Conservation (phyloP, 1,284 basidiomycete genomes). For the Ustilago curta region DNA sequence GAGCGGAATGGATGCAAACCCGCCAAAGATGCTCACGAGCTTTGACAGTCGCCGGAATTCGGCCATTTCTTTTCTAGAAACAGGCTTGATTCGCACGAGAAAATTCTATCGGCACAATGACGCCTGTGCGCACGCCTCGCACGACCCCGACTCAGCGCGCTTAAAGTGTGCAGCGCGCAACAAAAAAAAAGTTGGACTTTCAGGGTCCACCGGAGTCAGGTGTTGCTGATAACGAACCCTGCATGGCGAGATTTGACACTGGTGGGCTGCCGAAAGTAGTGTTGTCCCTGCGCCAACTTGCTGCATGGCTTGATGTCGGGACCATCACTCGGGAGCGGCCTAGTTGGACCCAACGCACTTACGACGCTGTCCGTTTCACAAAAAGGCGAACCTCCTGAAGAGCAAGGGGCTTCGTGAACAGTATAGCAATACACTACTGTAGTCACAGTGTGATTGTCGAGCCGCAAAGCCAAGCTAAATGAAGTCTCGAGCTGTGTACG, state of each 20-base stretch:
- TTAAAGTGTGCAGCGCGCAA: constrained; percentile 5
- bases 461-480: background rate
- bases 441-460: background rate
- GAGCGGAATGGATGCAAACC: constrained; percentile 1
- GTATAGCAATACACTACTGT: background rate
- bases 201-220: constrained; percentile 41
- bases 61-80: constrained; percentile 2
- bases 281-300: no score
- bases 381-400: background rate
- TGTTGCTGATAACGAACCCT: constrained; percentile 33
- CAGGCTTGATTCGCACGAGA: constrained; percentile 21
- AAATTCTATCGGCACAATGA: constrained; percentile 7
- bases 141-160: constrained; percentile 29
- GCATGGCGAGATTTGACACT: constrained; percentile 18
- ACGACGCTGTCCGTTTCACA: background rate
- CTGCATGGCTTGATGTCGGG: background rate
- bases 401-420: background rate
- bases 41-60: constrained; percentile 18
- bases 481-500: background rate
- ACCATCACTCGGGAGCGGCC: constrained; percentile 1
- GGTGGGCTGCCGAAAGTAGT: constrained; percentile 1
- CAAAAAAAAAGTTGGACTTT: constrained; percentile 15
- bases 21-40: constrained; percentile 12
- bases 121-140: constrained; percentile 23
- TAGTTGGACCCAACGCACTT: background rate